A percentile compares a stretch with the other conserved stretches of the same genome.
Evolutionary conservation across 768 basidiomycete genomes (phyloP).

Genomic region (Calocybe cyanea): DNA sequence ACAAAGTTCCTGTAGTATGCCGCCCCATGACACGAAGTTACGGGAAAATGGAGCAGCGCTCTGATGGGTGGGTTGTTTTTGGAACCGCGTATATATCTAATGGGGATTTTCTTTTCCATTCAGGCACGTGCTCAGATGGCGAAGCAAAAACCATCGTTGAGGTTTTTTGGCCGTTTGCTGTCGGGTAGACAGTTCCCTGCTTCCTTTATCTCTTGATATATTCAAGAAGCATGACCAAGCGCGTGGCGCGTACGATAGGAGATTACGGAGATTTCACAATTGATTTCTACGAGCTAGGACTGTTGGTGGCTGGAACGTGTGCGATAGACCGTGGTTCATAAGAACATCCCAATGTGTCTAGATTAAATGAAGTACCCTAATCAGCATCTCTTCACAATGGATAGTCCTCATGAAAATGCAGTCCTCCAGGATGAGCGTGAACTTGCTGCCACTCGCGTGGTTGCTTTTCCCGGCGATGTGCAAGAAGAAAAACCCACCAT

Average conservation of each 20-base stretch:
- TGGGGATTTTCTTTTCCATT: constrained; percentile 5
- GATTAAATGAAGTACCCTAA: not conserved
- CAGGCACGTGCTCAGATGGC: constrained; percentile 7
- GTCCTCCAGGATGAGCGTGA: constrained; percentile 11
- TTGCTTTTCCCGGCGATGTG: constrained; percentile 46
- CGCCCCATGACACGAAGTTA: not conserved
- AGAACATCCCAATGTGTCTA: not conserved
- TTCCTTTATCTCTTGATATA: constrained; percentile 14
- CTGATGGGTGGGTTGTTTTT: not conserved
- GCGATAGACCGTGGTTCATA: not conserved
- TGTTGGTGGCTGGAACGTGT: not conserved
- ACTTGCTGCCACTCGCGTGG: constrained; percentile 35
- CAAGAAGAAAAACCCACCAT: constrained; percentile 36
- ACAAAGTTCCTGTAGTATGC: not conserved
- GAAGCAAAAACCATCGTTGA: constrained; percentile 19
- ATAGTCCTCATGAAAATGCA: constrained; percentile 11
- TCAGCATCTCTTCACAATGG: constrained; percentile 16
- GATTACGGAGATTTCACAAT: constrained; percentile 4
- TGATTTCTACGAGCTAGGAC: not conserved
- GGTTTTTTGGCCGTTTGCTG: constrained; percentile 40
- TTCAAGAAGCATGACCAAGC: constrained; percentile 6
- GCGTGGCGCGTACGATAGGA: constrained; percentile 7
- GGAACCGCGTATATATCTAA: not conserved
- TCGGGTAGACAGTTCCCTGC: constrained; percentile 19
- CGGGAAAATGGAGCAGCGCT: not conserved